A percentile compares a stretch with the other conserved stretches of the same genome.
Evolutionary conservation across 2,329 filamentous ascomycete species (phyloP).

Genomic region (Alternaria sp.): DNA sequence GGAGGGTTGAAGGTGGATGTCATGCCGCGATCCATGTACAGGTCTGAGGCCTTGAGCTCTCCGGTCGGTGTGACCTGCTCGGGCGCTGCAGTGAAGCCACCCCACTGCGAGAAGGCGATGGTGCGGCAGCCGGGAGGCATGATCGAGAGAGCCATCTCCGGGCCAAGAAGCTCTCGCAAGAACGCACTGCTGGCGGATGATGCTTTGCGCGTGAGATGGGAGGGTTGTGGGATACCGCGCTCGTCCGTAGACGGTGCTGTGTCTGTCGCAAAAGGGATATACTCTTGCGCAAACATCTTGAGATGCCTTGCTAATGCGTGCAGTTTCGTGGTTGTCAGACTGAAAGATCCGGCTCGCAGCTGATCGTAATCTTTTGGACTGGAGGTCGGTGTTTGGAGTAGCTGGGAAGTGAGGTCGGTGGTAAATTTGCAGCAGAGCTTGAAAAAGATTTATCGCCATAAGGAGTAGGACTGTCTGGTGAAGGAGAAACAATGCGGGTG

Average conservation of each 20-base stretch:
- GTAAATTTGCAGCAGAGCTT: not conserved
- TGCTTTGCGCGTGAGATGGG: not conserved
- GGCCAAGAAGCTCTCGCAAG: constrained; percentile 18
- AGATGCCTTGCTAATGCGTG: constrained; percentile 1
- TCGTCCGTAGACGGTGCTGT: not conserved
- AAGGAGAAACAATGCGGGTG: constrained; percentile 10
- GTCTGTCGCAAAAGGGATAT: constrained; percentile 6
- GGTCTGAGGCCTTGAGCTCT: constrained; percentile 27
- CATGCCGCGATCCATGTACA: constrained; percentile 26
- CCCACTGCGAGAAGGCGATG: constrained; percentile 30
- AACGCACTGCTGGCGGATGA: not conserved
- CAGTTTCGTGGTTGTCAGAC: not conserved
- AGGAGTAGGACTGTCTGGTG: not conserved
- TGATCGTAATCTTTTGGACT: constrained; percentile 2
- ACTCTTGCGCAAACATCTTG: constrained; percentile 18
- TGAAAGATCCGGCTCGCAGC: not conserved
- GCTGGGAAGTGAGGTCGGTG: constrained; percentile 9
- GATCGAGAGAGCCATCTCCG: constrained; percentile 13
- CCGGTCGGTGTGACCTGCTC: constrained; percentile 11
- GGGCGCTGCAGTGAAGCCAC: constrained; percentile 17
- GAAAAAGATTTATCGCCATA: not conserved
- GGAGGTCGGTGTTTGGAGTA: constrained; percentile 1
- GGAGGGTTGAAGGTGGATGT: constrained; percentile 28
- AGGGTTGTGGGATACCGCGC: constrained; percentile 7
- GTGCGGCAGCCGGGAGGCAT: constrained; percentile 22